Evolutionary conservation across 805 yeast species (phyloP).

Genomic region (Candida patagonica): DNA sequence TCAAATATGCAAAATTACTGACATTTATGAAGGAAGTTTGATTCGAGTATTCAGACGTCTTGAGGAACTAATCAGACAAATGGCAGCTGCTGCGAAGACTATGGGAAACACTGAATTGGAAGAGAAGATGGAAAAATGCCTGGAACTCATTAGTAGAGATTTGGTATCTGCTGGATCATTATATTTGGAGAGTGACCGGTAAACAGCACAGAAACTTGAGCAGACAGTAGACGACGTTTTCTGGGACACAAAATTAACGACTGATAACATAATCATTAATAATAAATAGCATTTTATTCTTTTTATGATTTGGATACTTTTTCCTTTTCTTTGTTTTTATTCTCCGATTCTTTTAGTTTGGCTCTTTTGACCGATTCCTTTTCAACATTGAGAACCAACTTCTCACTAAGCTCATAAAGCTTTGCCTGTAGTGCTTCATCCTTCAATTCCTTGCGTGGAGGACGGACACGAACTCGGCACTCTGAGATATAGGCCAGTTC

Average conservation of each 20-base stretch:
- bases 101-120: constrained; percentile 85
- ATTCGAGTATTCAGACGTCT: constrained; percentile 90
- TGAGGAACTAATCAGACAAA: constrained; percentile 86
- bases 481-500: constrained; percentile 56
- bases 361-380: constrained; percentile 62
- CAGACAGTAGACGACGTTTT: too few relatives aligned
- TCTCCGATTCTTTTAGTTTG: constrained; percentile 31
- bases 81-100: constrained; percentile 85
- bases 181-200: constrained; percentile 38
- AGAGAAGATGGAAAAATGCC: constrained; percentile 79
- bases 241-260: background rate
- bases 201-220: background rate
- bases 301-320: constrained; percentile 3
- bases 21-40: constrained; percentile 93
- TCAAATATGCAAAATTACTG: constrained; percentile 97
- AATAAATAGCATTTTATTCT: background rate
- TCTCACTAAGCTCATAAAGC: constrained; percentile 44
- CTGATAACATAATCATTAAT: background rate
- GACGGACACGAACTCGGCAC: constrained; percentile 41
- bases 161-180: constrained; percentile 94
- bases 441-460: constrained; percentile 54
- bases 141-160: constrained; percentile 85
- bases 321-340: constrained; percentile 1
- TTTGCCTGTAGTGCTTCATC: constrained; percentile 52
- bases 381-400: constrained; percentile 51